phyloP scores from a whole-genome alignment of 1,284 basidiomycete species.

The Microbotryum scabiosae region DNA sequence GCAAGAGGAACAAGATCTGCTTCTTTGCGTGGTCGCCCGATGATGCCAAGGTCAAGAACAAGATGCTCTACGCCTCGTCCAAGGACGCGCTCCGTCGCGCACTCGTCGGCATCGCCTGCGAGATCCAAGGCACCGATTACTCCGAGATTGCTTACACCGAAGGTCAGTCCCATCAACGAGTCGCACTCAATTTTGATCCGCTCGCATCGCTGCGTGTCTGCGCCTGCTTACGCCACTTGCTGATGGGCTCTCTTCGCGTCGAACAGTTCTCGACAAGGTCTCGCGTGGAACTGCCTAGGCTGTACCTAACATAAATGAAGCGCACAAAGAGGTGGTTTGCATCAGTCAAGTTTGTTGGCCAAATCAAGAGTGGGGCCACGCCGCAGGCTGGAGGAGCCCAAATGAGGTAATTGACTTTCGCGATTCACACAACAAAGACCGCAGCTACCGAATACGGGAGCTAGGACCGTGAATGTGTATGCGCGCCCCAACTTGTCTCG shows the following conservation, averaged over 20 bases:
- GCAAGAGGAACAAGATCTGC: slow-evolving; percentile 81
- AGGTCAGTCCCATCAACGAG: slow-evolving; percentile 50
- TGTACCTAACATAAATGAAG: no score
- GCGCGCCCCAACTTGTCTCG: no score
- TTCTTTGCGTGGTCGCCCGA: slow-evolving; percentile 88
- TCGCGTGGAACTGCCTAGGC: slow-evolving; percentile 25
- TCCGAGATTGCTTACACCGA: slow-evolving; percentile 67
- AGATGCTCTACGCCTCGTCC: slow-evolving; percentile 93
- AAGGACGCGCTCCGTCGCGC: slow-evolving; percentile 71
- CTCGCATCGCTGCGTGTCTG: neutral
- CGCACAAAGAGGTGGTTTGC: no score
- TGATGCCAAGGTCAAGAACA: slow-evolving; percentile 72
- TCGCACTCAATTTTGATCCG: neutral
- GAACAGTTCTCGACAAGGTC: slow-evolving; percentile 37
- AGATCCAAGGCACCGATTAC: slow-evolving; percentile 81
- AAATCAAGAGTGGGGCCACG: no score
- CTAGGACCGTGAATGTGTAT: no score
- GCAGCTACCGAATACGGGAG: no score
- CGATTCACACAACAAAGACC: no score
- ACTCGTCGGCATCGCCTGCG: slow-evolving; percentile 61
- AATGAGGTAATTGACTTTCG: no score
- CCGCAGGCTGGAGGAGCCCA: no score
- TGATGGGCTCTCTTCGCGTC: neutral
- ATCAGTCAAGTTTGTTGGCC: no score
- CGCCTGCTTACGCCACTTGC: neutral